Evolutionary conservation across 2,329 filamentous ascomycete species (phyloP).

Genomic region (Trichoderma semiorbis): DNA sequence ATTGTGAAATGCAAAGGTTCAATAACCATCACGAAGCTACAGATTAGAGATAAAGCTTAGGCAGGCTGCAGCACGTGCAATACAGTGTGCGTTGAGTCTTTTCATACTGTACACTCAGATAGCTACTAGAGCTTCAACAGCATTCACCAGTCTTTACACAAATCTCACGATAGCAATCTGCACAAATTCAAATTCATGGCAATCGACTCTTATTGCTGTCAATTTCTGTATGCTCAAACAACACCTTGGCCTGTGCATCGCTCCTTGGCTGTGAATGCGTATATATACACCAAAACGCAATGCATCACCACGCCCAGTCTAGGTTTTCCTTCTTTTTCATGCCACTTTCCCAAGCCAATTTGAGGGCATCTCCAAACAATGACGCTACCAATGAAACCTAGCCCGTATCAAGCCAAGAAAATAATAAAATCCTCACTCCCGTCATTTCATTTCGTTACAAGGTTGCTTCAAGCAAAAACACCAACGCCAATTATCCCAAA

Average conservation of each 20-base stretch:
- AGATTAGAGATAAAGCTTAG: not conserved
- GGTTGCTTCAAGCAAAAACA: not conserved
- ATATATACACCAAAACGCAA: not conserved
- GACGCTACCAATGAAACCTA: not conserved
- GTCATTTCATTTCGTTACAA: slow-evolving; percentile 6
- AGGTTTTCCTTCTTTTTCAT: not conserved
- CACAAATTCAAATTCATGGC: not conserved
- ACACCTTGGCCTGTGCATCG: not conserved
- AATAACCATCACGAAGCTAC: not conserved
- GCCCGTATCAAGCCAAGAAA: not conserved
- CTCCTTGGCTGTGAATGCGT: not conserved
- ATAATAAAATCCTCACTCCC: not conserved
- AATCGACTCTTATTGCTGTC: not conserved
- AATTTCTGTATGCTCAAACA: not conserved
- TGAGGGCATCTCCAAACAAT: not conserved
- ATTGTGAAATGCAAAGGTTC: not conserved
- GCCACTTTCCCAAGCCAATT: not conserved
- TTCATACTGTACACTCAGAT: not conserved
- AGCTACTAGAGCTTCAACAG: not conserved
- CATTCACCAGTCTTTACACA: not conserved
- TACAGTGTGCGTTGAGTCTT: not conserved
- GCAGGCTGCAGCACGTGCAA: not conserved
- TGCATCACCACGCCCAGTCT: not conserved
- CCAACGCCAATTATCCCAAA: not conserved
- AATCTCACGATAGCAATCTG: not conserved